phyloP scores from a whole-genome alignment of 1,139 yeast species.

The Pichia kudriavzevii region DNA sequence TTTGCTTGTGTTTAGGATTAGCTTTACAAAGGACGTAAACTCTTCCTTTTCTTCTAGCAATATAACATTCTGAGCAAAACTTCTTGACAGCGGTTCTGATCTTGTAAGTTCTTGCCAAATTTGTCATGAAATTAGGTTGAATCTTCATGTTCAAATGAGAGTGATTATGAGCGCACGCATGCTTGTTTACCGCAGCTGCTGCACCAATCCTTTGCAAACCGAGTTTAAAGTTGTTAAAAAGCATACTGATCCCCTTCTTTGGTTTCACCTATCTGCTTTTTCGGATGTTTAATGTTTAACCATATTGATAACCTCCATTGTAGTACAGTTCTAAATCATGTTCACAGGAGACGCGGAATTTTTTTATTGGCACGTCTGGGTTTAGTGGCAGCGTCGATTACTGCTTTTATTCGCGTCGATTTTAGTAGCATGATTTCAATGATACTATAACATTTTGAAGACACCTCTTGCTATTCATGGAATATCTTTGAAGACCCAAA shows the following conservation, averaged over 20 bases:
- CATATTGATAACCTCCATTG: no score
- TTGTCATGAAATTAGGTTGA: conserved; percentile 13
- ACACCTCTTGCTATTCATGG: no score
- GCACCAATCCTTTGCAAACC: conserved; percentile 16
- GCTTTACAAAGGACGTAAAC: conserved; percentile 89
- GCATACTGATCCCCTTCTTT: conserved; percentile 3
- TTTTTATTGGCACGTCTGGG: no score
- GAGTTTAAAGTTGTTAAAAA: conserved; percentile 17
- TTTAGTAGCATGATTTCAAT: no score
- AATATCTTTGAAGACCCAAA: no score
- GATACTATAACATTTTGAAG: no score
- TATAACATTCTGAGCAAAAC: conserved; percentile 85
- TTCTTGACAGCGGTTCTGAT: conserved; percentile 82
- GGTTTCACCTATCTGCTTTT: no score
- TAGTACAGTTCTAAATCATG: no score
- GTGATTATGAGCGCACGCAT: conserved; percentile 10
- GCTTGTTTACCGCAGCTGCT: conserved; percentile 10
- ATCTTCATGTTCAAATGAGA: conserved; percentile 11
- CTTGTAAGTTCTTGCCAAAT: conserved; percentile 47
- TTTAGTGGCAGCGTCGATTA: no score
- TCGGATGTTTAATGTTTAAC: no score
- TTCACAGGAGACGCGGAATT: no score
- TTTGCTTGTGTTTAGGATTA: conserved; percentile 91
- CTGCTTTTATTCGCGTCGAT: no score
- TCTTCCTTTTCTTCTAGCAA: conserved; percentile 90